Base-by-base conservation (phyloP, 495 filamentous ascomycete species). In the Ramalina intermedia region DNA sequence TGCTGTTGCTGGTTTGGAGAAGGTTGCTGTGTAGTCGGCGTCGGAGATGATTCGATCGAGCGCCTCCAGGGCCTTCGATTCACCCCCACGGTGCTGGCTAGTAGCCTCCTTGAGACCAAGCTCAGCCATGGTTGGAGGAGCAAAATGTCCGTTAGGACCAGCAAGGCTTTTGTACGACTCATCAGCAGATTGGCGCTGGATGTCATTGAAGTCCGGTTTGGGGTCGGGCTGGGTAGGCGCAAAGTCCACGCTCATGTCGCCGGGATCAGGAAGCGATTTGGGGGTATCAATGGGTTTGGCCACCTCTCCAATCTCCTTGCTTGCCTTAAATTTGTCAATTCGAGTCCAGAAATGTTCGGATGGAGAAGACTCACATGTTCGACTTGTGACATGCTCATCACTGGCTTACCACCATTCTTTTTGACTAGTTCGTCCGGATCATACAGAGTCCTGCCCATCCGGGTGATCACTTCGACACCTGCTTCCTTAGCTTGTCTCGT, bases 1-100 rank as follows among this genome's bases (percentile, higher is more conserved):
- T 6, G 80, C 80, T 1, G 81, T 84, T 21, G 73, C 73, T 8
- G 82, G 82, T 59, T 86, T 86, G 47, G 75, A 70, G 50, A 85
- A 86, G 13, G 70, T 78, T 8, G 76, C 80, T 1, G 78, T 75
- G 55, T 83, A 85, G 38, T 72, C 65, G 47, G 73, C 68, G 52
- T 85, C 63, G 0, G 66, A 57, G 47, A 81, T 72, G 41, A 75
- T 73, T 1, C 63, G 52, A 9, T 63, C 60, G 7, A 84, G 64
- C 13, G 58, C 57, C 41, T 64, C 50, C 14, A 86, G 64, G 1
- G 78, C 81, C 4, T 70, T 48, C 1, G 66, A 74, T 54, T 86
- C 82, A 16, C 81, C 80, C 11, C 81, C 81, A 7, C 70, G 70
- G 52, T 79, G 76, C 2, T 72, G 74, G 11, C 75, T 78, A 1